phyloP scores from a whole-genome alignment of 805 yeast species.

The Pichia rugopelliculosa region DNA sequence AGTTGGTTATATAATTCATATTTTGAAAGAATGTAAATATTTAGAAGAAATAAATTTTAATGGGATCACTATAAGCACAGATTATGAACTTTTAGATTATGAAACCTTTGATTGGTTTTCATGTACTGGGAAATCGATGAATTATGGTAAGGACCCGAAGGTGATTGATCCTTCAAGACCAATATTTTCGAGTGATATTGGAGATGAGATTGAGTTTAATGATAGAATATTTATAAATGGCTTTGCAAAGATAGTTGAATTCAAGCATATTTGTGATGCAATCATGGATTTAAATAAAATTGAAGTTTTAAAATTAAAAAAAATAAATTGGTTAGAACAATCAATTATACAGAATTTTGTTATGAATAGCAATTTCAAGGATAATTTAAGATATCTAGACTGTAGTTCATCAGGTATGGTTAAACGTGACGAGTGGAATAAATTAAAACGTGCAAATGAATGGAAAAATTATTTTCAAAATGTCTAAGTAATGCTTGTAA shows the following conservation, averaged over 20 bases:
- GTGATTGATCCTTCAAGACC: slow-evolving; percentile 13
- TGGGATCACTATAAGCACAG: slow-evolving; percentile 54
- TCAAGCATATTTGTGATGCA: slow-evolving; percentile 37
- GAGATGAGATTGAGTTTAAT: slow-evolving; percentile 27
- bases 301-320: slow-evolving; percentile 23
- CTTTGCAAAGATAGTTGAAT: slow-evolving; percentile 23
- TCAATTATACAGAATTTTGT: slow-evolving; percentile 16
- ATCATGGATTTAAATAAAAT: slow-evolving; percentile 16
- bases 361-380: slow-evolving; percentile 14
- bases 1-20: slow-evolving; percentile 63
- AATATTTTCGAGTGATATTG: slow-evolving; percentile 26
- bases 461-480: slow-evolving; percentile 17
- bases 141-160: slow-evolving; percentile 5
- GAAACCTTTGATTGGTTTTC: slow-evolving; percentile 30
- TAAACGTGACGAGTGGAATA: slow-evolving; percentile 40
- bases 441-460: slow-evolving; percentile 15
- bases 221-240: slow-evolving; percentile 28
- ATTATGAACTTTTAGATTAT: slow-evolving; percentile 46
- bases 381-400: slow-evolving; percentile 27
- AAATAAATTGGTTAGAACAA: slow-evolving; percentile 29
- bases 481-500: not conserved
- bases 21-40: slow-evolving; percentile 61
- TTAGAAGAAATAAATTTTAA: slow-evolving; percentile 50
- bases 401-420: slow-evolving; percentile 44
- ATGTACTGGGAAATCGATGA: slow-evolving; percentile 17